A percentile compares a stretch with the other conserved stretches of the same genome.
phyloP scores from a whole-genome alignment of 352 stramenopile species.

The Saprolegnia parasitica region DNA sequence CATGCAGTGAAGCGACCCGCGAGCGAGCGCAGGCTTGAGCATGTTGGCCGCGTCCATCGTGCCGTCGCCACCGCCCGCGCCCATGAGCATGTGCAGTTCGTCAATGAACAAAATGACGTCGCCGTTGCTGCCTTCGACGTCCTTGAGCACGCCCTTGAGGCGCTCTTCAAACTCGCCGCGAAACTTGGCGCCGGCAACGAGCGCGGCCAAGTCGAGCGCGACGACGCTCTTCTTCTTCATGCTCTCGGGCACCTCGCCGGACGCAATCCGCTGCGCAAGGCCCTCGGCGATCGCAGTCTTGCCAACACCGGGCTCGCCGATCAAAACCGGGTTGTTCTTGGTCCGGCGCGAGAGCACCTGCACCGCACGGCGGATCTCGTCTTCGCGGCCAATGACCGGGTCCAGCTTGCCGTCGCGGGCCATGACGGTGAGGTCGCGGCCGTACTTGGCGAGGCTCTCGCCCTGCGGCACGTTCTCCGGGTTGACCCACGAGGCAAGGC shows the following conservation, averaged over 20 bases:
- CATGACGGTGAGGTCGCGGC: conserved; percentile 64
- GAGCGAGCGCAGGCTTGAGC: conserved; percentile 92
- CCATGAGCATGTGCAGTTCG: conserved; percentile 92
- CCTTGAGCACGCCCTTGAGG: conserved; percentile 93
- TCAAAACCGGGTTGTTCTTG: conserved; percentile 98
- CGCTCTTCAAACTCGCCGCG: conserved; percentile 96
- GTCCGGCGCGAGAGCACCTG: conserved; percentile 94
- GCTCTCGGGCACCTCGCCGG: conserved; percentile 93
- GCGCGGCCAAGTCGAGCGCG: conserved; percentile 91
- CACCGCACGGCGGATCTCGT: conserved; percentile 93
- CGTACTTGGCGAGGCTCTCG: conserved; percentile 75
- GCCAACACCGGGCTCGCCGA: conserved; percentile 95
- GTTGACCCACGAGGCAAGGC: conserved; percentile 52
- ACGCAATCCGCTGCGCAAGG: conserved; percentile 94
- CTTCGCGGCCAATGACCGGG: conserved; percentile 91
- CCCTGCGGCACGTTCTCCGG: conserved; percentile 73
- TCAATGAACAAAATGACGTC: conserved; percentile 96
- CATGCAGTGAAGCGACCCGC: conserved; percentile 89
- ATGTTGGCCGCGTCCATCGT: conserved; percentile 91
- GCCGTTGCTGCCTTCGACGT: conserved; percentile 92
- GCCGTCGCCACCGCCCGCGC: conserved; percentile 83
- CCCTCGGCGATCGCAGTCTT: conserved; percentile 95
- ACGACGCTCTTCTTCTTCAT: conserved; percentile 93
- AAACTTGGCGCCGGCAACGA: conserved; percentile 95
- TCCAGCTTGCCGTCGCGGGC: conserved; percentile 81